Conservation (phyloP, 1,284 basidiomycete genomes). For the Ustilago trichophora region DNA sequence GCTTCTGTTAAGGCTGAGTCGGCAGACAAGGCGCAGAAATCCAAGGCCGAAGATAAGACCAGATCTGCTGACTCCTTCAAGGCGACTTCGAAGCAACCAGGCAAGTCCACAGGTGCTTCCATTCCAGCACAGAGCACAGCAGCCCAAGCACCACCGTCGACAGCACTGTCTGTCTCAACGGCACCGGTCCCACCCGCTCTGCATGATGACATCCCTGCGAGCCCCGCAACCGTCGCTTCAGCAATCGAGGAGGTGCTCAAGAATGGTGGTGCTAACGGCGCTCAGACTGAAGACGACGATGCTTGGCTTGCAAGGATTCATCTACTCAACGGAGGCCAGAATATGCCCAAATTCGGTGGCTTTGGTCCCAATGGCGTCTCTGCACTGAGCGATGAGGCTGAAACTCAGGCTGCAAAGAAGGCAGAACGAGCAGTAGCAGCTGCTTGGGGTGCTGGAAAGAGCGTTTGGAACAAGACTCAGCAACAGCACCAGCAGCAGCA, state of each 20-base stretch:
- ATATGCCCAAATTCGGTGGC: constrained; percentile 44
- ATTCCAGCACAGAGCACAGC: not conserved
- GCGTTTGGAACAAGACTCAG: constrained; percentile 36
- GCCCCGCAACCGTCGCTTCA: constrained; percentile 41
- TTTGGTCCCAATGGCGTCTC: constrained; percentile 31
- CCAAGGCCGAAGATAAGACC: not conserved
- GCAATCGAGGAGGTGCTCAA: constrained; percentile 41
- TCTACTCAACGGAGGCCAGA: constrained; percentile 60
- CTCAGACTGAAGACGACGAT: constrained; percentile 48
- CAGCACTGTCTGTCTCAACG: not conserved
- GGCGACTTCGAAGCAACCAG: not conserved
- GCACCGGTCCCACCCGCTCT: not conserved
- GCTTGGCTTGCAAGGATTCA: constrained; percentile 60
- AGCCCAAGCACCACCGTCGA: constrained; percentile 10
- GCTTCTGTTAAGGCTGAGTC: not conserved
- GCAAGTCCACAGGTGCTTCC: not conserved
- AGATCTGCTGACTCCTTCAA: not conserved
- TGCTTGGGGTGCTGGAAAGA: constrained; percentile 48
- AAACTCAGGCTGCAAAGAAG: constrained; percentile 32
- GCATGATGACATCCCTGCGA: constrained; percentile 31
- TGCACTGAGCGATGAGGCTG: constrained; percentile 24
- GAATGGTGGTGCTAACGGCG: constrained; percentile 24
- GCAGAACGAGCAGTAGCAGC: constrained; percentile 46
- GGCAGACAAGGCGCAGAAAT: not conserved
- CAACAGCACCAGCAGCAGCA: constrained; percentile 5